Conservation (phyloP, 306 rosid genomes). For the Senna tora region DNA sequence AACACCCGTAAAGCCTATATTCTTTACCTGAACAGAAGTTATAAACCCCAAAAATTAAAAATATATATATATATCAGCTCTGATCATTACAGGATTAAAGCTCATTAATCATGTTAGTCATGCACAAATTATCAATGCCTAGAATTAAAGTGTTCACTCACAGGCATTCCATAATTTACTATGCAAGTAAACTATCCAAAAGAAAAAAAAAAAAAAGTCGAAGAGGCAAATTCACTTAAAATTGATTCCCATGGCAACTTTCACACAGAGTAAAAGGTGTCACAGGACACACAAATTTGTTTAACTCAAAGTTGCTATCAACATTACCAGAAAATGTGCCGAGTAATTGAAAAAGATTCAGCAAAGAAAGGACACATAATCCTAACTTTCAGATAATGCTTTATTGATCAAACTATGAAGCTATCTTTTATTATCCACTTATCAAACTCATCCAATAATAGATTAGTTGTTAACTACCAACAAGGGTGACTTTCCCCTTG, state of each 20-base stretch:
- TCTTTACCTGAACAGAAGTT: slow-evolving; percentile 68
- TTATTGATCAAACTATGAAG: too few relatives aligned
- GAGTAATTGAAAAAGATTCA: background rate
- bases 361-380: too few relatives aligned
- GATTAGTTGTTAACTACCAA: background rate
- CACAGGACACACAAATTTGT: background rate
- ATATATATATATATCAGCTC: too few relatives aligned
- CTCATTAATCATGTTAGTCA: slow-evolving; percentile 12
- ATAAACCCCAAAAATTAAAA: too few relatives aligned
- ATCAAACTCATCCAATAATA: too few relatives aligned
- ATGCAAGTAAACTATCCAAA: slow-evolving; percentile 1
- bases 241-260: background rate
- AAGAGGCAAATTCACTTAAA: slow-evolving; percentile 26
- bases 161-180: slow-evolving; percentile 2
- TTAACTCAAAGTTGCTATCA: background rate
- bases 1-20: slow-evolving; percentile 93
- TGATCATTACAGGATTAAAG: slow-evolving; percentile 21
- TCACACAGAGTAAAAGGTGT: background rate
- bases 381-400: too few relatives aligned
- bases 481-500: background rate
- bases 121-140: slow-evolving; percentile 10
- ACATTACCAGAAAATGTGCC: background rate
- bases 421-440: too few relatives aligned
- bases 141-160: slow-evolving; percentile 28
- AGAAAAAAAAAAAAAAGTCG: slow-evolving; percentile 6